Evolutionary conservation across 2,329 filamentous ascomycete genomes (phyloP), one percentile per base, ranked within the genome.

Genomic region (Aspergillus felis): DNA sequence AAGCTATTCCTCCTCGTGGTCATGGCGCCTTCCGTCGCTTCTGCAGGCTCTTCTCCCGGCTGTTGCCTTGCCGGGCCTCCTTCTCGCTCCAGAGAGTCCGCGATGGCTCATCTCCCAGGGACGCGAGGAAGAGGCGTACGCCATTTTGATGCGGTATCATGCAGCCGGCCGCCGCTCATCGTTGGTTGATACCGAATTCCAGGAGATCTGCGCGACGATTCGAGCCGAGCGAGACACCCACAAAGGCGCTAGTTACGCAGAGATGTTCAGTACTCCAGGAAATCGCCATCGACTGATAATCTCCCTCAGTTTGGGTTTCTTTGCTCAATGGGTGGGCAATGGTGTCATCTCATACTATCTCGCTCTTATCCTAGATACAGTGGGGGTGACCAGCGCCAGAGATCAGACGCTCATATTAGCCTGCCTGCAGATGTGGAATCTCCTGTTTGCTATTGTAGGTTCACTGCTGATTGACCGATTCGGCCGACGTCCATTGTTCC

Each of bases 291-390:
- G 61, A 1, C 41, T 61, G 17, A n/a, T 63, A 2, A 63, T 63
- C 28, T 59, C 61, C 1, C 25, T 63, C 9, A 53, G 48, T 6
- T n/a, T 63, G 5, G 59, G 61, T 3, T 49, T 64, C 6, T 60
- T 57, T 24, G 51, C 59, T 1, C 62, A 68, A 38, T 68, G 66
- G 67, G 60, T 61, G n/a, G 67, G 67, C 32, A 68, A 68, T 46
- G 69, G 68, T 44, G 64, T 65, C 14, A 59, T 66, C 22, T 55
- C 59, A 14, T 65, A 64, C 53, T 68, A 65, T 29, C 49, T 63
- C 5, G 44, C 57, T 10, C 58, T 57, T 14, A 64, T 64, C 1
- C 50, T 67, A 14, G 53, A 57, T 9, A 56, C 57, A 0, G 61
- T 68, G 6, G 66, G 67, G 4, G 58, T 69, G n/a, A 67, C 62